phyloP scores from a whole-genome alignment of 495 filamentous ascomycete genomes.

The Podospora pseudopauciseta region DNA sequence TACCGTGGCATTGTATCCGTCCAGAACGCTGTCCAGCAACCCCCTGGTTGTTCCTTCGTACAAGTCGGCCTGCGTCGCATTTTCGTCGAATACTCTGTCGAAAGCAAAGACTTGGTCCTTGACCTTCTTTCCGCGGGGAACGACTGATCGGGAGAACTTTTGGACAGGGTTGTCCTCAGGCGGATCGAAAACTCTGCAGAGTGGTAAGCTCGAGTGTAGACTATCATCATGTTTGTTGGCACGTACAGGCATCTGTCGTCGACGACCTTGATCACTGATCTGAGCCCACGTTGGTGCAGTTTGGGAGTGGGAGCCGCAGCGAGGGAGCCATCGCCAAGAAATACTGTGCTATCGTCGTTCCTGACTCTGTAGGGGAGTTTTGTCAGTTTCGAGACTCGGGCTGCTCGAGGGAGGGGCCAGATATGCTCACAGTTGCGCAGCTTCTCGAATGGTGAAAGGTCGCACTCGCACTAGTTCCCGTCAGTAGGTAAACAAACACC shows the following conservation, averaged over 20 bases:
- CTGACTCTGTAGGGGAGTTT: constrained; percentile 50
- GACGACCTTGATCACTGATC: constrained; percentile 90
- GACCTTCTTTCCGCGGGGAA: constrained; percentile 83
- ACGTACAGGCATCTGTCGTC: constrained; percentile 94
- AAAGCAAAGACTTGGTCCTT: constrained; percentile 99
- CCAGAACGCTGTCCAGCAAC: constrained; percentile 89
- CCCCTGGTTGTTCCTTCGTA: constrained; percentile 90
- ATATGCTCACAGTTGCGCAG: constrained; percentile 56
- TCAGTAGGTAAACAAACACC: constrained; percentile 15
- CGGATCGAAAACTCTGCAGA: constrained; percentile 86
- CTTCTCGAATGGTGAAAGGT: constrained; percentile 82
- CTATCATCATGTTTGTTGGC: neutral
- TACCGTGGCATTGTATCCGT: constrained; percentile 98
- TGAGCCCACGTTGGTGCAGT: constrained; percentile 78
- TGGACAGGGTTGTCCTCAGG: constrained; percentile 96
- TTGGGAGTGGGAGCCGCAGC: constrained; percentile 80
- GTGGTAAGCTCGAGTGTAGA: too few relatives aligned
- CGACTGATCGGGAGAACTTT: constrained; percentile 76
- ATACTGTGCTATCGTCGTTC: constrained; percentile 81
- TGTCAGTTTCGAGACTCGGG: constrained; percentile 16
- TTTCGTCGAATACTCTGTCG: constrained; percentile 96
- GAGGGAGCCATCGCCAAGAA: constrained; percentile 92
- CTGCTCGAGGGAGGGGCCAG: neutral
- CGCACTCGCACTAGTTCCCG: constrained; percentile 71
- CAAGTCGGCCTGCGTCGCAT: constrained; percentile 85